Base-by-base conservation (phyloP, 495 filamentous ascomycete species). In the Halenospora varia region DNA sequence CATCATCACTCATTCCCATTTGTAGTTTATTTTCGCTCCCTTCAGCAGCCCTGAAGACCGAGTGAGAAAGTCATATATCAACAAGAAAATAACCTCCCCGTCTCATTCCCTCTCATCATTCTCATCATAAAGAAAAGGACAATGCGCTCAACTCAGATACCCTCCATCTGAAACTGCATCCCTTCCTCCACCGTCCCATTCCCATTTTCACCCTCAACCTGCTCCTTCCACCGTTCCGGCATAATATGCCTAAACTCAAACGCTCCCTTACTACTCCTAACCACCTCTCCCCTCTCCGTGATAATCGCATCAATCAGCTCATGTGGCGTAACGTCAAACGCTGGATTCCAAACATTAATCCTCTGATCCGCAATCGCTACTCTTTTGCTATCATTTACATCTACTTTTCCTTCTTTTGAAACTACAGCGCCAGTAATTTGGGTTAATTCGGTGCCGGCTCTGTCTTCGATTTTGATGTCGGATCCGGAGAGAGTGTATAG, bases 311-410 rank as follows among this genome's bases (percentile, higher is more conserved):
- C 95, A 58, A 98, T 96, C 24, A 97, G 75, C 45, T 79, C 77
- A 25, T 85, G 76, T 0, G 94, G 93, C 1, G 94, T 97, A 24
- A 98, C 87, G 69, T 98, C 94, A 65, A 98, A 98, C 18, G 91
- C 87, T 24, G 95, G 94, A 66, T 98, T 98, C 90, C 93, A 98
- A 19, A 96, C 89, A 45, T 75, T 75, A 45, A 96, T 94, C 1
- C 82, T 81, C 60, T 86, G 79, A 25, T 96, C 88, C 9, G 93
- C 94, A 51, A 90, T 92, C 44, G 82, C 81, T 17, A 98, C 81
- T 23, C 85, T 84, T 29, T 82, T 84, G n/a, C 84, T 77, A 46
- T 75, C 69, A 29, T 62, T 74, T 11, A 75, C 55, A 71, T 84
- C 76, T 10, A 83, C 70, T 19, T 61, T 73, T 4, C 76, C 76